Conservation (phyloP, 768 basidiomycete species). For the Lentinula raphanica region DNA sequence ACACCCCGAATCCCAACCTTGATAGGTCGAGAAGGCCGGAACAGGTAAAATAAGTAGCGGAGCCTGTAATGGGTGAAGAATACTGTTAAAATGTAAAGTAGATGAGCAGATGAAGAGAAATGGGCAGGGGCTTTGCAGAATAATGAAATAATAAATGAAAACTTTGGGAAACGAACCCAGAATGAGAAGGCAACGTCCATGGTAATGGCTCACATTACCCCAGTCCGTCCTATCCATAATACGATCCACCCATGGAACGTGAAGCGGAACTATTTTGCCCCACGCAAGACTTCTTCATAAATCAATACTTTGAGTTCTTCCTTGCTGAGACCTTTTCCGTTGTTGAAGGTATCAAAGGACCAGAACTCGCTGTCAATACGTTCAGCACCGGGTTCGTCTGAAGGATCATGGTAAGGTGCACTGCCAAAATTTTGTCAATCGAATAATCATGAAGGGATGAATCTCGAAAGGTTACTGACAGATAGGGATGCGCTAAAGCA, state of each 20-base stretch:
- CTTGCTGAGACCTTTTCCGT: constrained; percentile 5
- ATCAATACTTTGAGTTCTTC: constrained; percentile 6
- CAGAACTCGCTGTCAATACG: constrained; percentile 10
- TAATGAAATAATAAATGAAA: not conserved
- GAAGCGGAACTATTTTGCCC: not conserved
- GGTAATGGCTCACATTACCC: not conserved
- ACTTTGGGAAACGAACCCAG: not conserved
- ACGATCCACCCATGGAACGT: not conserved
- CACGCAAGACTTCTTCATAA: constrained; percentile 3
- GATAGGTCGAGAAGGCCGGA: not conserved
- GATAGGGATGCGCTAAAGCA: constrained; percentile 85
- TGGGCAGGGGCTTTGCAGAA: not conserved
- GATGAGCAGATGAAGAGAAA: not conserved
- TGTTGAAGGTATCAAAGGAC: constrained; percentile 4
- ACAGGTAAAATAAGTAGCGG: not conserved
- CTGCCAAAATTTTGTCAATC: not conserved
- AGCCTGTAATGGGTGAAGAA: not conserved
- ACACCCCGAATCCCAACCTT: not conserved
- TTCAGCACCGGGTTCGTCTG: constrained; percentile 5
- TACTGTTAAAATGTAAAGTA: not conserved
- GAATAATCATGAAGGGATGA: not conserved
- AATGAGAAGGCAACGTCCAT: not conserved
- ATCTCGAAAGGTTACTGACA: constrained; percentile 48
- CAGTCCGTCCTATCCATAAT: not conserved
- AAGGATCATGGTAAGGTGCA: constrained; percentile 1